Base-by-base conservation (phyloP, 345 rosid species). In the Garcia nutans region DNA sequence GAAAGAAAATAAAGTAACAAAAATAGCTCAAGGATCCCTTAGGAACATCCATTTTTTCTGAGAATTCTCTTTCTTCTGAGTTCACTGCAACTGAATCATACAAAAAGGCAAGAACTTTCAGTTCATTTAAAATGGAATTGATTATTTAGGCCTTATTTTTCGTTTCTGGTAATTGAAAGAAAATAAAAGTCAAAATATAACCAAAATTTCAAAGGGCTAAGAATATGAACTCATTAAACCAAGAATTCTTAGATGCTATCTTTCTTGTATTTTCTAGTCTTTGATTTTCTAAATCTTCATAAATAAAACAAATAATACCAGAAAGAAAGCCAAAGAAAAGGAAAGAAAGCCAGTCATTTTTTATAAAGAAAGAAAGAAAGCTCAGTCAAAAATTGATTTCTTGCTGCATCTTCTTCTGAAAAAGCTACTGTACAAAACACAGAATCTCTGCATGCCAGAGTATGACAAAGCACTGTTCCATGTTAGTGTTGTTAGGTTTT, bases 21-120 rank as follows among this genome's bases (percentile, higher is more conserved):
- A 64, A n/a, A 64, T 74, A 49, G 61, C 49, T 28, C 70, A 74
- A 74, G 77, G 64, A 52, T 63, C 77, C 77, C 42, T 50, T 52
- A 20, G 77, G 77, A 50, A 64, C 61, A 28, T 74, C 69, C 77
- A 74, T 74, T 74, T 63, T 73, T 31, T 49, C 24, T 12, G 0
- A 0, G 12, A 13, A 5, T 3, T 31, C 0, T 16, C 57, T 63
- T 3, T 15, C 42, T 60, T 17, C 23, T 16, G 31, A 57, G 10
- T 13, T n/a, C 9, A 1, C 33, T 23, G 31, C 23, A 33, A 28
- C 2, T 28, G 31, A 59, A 59, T 8, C 10, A 59, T n/a, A 59
- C 24, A 59, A 20, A 24, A 59, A 28, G 3, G 13, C 13, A 23
- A 59, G 33, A 59, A 59, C 24, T 59, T 31, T 9, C 15, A 59